phyloP scores from a whole-genome alignment of 176 grass and related monocot species.

The Tillandsia leiboldiana region DNA sequence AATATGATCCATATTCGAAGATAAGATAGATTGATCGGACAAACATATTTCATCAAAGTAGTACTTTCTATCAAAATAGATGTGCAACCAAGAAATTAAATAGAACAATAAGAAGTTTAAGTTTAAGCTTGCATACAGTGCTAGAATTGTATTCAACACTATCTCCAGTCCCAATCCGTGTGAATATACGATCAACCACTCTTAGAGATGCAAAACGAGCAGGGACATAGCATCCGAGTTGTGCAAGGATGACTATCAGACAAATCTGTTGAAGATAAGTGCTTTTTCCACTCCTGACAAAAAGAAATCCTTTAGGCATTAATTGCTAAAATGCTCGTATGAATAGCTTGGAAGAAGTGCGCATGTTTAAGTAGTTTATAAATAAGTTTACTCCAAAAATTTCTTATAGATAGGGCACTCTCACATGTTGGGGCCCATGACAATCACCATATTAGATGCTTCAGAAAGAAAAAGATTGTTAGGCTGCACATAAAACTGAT shows the following conservation, averaged over 20 bases:
- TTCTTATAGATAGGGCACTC: background rate
- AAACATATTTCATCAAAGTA: too few relatives aligned
- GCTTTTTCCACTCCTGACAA: slow-evolving; percentile 86
- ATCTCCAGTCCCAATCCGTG: slow-evolving; percentile 73
- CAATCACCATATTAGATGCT: slow-evolving; percentile 96
- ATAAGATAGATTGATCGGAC: background rate
- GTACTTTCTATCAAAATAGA: background rate
- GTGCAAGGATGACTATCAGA: slow-evolving; percentile 84
- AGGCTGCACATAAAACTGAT: slow-evolving; percentile 39
- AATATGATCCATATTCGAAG: background rate
- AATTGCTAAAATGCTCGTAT: background rate
- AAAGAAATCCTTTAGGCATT: background rate
- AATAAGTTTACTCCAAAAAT: slow-evolving; percentile 9
- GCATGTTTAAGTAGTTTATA: slow-evolving; percentile 8
- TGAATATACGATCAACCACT: slow-evolving; percentile 80
- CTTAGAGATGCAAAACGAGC: slow-evolving; percentile 92
- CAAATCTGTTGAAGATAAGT: slow-evolving; percentile 99
- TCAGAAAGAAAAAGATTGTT: slow-evolving; percentile 92
- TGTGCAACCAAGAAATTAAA: background rate
- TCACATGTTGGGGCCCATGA: slow-evolving; percentile 97
- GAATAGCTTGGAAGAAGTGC: background rate
- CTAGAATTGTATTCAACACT: slow-evolving; percentile 90
- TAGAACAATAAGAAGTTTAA: slow-evolving; percentile 18
- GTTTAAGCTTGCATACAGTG: slow-evolving; percentile 44
- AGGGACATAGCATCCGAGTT: slow-evolving; percentile 89